Base-by-base conservation (phyloP, 495 filamentous ascomycete species). In the Neurospora sp. region DNA sequence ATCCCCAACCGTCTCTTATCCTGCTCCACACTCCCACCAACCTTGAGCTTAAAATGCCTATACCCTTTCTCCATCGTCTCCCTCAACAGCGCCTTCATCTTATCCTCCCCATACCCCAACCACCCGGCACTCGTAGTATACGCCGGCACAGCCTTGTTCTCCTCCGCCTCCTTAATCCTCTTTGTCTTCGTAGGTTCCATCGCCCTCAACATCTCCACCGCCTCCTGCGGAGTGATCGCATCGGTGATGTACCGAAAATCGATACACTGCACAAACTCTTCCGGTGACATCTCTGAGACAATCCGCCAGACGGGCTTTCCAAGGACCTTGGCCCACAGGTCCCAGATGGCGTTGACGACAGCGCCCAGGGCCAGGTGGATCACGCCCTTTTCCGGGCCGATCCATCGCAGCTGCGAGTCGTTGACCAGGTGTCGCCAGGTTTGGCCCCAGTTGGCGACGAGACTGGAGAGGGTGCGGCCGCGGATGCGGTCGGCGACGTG, bases 211-310 rank as follows among this genome's bases (percentile, higher is more conserved):
- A 97, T 84, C n/a, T 80, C 82, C 27, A 96, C 73, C 0, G 94
- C 94, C 80, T 97, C 94, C 22, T 92, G 90, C 0, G 93, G 93
- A 0, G 94, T 96, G 53, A 97, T 85, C n/a, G 93, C 93, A 82
- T 97, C 94, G 11, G 91, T 94, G 81, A 97, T 94, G 79, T 97
- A 97, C 35, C 94, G 86, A 84, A 97, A 97, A 83, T 97, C 94
- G 78, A 97, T 93, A 83, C 92, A 94, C 69, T 87, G 81, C 14
- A 97, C 93, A 70, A 96, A 88, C 82, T 97, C 89, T 81, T 96
- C 91, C 5, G 93, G 93, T 4, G 86, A 90, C 91, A 97, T 96
- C 68, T 97, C 94, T 0, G 91, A 91, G 9, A 97, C 90, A 74
- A 97, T 90, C 35, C 90, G 87, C 94, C 94, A 98, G 3, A 98